Conservation (phyloP, 345 rosid genomes). For the Brassica juncea region DNA sequence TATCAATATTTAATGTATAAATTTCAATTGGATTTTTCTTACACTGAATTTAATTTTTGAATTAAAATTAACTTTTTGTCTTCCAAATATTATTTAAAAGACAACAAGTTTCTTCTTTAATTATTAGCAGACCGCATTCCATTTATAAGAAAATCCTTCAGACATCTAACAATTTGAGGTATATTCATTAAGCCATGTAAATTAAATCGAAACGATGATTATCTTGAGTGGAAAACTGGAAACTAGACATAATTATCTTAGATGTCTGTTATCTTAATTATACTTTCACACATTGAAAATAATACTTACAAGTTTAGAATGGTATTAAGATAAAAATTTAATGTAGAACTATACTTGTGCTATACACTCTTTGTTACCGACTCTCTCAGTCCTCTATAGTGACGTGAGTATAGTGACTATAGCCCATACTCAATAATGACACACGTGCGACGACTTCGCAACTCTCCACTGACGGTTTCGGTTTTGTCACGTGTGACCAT, state of each 20-base stretch:
- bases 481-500: conserved; percentile 16
- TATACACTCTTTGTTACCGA: too few species aligned
- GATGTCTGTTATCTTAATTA: neutral
- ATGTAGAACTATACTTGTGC: neutral
- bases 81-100: neutral
- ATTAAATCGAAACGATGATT: neutral
- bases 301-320: neutral
- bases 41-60: neutral
- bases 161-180: neutral
- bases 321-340: neutral
- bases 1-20: neutral
- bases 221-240: neutral
- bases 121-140: neutral
- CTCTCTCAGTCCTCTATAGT: neutral
- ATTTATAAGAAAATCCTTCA: neutral
- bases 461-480: conserved; percentile 15
- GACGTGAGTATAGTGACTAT: neutral
- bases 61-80: neutral
- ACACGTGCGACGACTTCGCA: conserved; percentile 34
- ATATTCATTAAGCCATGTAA: neutral
- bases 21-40: neutral
- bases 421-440: conserved; percentile 8
- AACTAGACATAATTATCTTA: neutral
- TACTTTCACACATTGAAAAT: neutral
- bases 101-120: neutral